Base-by-base conservation (phyloP, 2,329 filamentous ascomycete species). In the Raffaelea albimanens region DNA sequence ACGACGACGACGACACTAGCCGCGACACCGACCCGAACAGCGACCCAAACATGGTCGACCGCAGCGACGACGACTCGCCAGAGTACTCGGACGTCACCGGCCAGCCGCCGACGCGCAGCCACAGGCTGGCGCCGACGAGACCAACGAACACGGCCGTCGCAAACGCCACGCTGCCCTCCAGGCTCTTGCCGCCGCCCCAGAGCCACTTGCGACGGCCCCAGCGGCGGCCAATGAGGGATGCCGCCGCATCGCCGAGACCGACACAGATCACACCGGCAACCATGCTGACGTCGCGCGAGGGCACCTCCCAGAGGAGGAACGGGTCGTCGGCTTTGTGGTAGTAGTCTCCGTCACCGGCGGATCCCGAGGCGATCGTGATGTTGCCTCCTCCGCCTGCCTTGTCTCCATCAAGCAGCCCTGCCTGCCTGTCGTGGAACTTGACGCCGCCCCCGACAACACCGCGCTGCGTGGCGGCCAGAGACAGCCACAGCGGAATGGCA, bases 151-250 rank as follows among this genome's bases (percentile, higher is more conserved):
- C 93, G 3, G 88, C 90, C 4, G 70, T 65, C 1, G 83, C 84
- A 64, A 98, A 97, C 1, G 93, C 93, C 7, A 83, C 55, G 54
- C 78, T 83, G 47, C 93, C 93, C 65, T 98, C 91, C 2, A 98
- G 72, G 53, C 88, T 95, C 73, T 98, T 98, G 14, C 90, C 91
- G 4, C 93, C 93, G 14, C 88, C 87, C 93, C 93, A 98, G 21
- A 90, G 76, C 93, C 93, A 98, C 69, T 96, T 97, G 31, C 79
- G 76, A 23, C 82, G 81, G 3, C 93, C 93, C 61, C 83, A 95
- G 18, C 91, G 80, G 31, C 93, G 76, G 1, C 93, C 93, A 45
- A 97, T 83, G 2, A 98, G 73, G 14, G 86, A 94, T 1, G 93
- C 93, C 0, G 91, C 93, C 0, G 93, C 90, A 59, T 98, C 93